phyloP scores from a whole-genome alignment of 1,139 yeast genomes.

The Keqinozyma sinolaborantium region DNA sequence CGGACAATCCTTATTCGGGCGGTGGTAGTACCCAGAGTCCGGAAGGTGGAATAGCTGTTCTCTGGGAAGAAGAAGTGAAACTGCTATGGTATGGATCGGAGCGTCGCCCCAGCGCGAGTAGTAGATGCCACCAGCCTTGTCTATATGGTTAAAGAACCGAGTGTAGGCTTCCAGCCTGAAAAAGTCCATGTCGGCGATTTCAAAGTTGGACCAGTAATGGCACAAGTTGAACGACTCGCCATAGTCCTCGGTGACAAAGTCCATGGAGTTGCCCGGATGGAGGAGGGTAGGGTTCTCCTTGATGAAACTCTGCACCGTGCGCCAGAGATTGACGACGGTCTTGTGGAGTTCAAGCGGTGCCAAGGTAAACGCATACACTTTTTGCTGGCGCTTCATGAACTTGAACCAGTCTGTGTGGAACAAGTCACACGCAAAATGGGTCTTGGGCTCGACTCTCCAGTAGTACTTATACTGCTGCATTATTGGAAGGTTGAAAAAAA shows the following conservation, averaged over 20 bases:
- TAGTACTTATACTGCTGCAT: conserved; percentile 74
- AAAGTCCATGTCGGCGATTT: conserved; percentile 74
- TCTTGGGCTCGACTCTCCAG: conserved; percentile 92
- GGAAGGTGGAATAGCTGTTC: conserved; percentile 78
- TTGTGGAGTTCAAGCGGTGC: conserved; percentile 67
- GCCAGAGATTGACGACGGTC: conserved; percentile 75
- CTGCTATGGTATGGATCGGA: conserved; percentile 79
- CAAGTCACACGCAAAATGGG: conserved; percentile 79
- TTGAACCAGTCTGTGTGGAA: conserved; percentile 78
- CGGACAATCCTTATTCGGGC: conserved; percentile 79
- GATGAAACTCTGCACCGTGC: conserved; percentile 63
- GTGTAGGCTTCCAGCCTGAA: conserved; percentile 64
- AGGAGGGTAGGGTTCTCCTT: conserved; percentile 25
- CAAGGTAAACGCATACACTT: conserved; percentile 80
- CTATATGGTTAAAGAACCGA: conserved; percentile 63
- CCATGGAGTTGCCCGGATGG: conserved; percentile 19
- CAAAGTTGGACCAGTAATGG: conserved; percentile 93
- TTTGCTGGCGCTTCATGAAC: conserved; percentile 64
- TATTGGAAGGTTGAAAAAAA: conserved; percentile 69
- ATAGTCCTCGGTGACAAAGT: conserved; percentile 51
- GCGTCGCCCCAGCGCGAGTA: conserved; percentile 82
- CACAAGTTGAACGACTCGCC: conserved; percentile 55
- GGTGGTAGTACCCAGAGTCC: conserved; percentile 81
- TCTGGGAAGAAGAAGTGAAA: conserved; percentile 62
- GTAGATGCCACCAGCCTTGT: conserved; percentile 72